Evolutionary conservation across 2,329 filamentous ascomycete species (phyloP).

Genomic region (Aspergillus phoenicis): DNA sequence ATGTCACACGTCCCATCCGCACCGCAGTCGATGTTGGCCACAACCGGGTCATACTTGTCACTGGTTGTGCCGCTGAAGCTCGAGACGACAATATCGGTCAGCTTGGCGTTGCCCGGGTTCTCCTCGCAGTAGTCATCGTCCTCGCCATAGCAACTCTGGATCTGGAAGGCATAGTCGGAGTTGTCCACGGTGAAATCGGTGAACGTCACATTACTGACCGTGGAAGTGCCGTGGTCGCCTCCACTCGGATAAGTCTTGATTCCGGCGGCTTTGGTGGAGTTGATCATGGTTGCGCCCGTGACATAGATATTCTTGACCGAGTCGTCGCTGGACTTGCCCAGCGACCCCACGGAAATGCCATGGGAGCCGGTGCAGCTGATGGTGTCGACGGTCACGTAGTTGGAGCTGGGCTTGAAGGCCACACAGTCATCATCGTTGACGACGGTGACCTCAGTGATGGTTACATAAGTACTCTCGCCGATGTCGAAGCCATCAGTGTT

Average conservation of each 20-base stretch:
- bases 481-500: slow-evolving; percentile 53
- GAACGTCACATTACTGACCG: slow-evolving; percentile 49
- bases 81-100: slow-evolving; percentile 41
- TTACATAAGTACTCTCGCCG: slow-evolving; percentile 41
- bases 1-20: slow-evolving; percentile 43
- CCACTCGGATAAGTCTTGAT: slow-evolving; percentile 52
- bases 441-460: slow-evolving; percentile 40
- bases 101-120: slow-evolving; percentile 37
- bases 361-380: slow-evolving; percentile 53
- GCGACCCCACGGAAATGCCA: slow-evolving; percentile 52
- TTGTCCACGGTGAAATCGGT: slow-evolving; percentile 40
- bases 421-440: slow-evolving; percentile 51
- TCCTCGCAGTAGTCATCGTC: slow-evolving; percentile 39
- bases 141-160: slow-evolving; percentile 50
- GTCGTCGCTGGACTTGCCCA: slow-evolving; percentile 46
- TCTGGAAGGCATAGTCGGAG: slow-evolving; percentile 50
- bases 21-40: slow-evolving; percentile 45
- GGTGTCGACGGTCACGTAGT: slow-evolving; percentile 43
- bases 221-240: slow-evolving; percentile 38
- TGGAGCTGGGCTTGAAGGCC: slow-evolving; percentile 47
- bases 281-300: slow-evolving; percentile 44
- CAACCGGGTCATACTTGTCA: slow-evolving; percentile 37
- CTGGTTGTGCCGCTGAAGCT: slow-evolving; percentile 45
- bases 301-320: slow-evolving; percentile 49
- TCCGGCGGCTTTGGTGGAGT: slow-evolving; percentile 49